A percentile compares a stretch with the other conserved stretches of the same genome.
These are phyloP conservation scores for Mycocentrospora acerina DNA, from an alignment of 2,329 filamentous ascomycete species.

Conservation along the genomic window DNA sequence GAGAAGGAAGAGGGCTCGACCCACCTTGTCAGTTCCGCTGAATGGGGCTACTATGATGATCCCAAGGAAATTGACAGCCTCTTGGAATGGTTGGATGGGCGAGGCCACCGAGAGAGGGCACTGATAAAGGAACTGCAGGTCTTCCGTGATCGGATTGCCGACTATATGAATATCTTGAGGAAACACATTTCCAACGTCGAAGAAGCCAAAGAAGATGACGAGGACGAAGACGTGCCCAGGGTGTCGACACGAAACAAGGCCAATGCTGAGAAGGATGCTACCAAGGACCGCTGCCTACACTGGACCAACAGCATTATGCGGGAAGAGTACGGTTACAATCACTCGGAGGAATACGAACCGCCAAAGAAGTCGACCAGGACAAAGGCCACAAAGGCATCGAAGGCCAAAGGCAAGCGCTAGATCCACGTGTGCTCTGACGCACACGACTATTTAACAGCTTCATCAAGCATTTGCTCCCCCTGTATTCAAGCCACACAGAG, in stretches of 20 bases:
- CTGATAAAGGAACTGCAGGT: conserved; percentile 81
- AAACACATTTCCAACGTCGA: conserved; percentile 64
- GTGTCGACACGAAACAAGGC: conserved; percentile 66
- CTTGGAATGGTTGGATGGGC: conserved; percentile 83
- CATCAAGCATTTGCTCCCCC: no score
- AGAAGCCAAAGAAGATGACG: conserved; percentile 51
- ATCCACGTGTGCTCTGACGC: neutral
- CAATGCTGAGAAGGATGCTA: conserved; percentile 55
- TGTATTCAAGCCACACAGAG: no score
- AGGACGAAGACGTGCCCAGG: conserved; percentile 51
- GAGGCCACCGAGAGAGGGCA: conserved; percentile 82
- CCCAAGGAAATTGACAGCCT: conserved; percentile 75
- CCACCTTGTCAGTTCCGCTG: conserved; percentile 70
- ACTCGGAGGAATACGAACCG: conserved; percentile 57
- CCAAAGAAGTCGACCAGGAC: conserved; percentile 48
- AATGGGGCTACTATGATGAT: conserved; percentile 93
- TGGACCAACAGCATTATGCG: conserved; percentile 68
- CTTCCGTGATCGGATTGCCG: conserved; percentile 73
- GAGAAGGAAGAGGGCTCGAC: conserved; percentile 80
- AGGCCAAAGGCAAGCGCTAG: conserved; percentile 31
- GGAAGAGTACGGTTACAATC: conserved; percentile 59
- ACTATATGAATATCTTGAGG: conserved; percentile 78
- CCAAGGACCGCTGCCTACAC: conserved; percentile 60
- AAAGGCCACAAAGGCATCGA: conserved; percentile 31
- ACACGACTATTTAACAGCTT: no score